Base-by-base conservation (phyloP, 2,329 filamentous ascomycete species). In the Aphanocladium album region DNA sequence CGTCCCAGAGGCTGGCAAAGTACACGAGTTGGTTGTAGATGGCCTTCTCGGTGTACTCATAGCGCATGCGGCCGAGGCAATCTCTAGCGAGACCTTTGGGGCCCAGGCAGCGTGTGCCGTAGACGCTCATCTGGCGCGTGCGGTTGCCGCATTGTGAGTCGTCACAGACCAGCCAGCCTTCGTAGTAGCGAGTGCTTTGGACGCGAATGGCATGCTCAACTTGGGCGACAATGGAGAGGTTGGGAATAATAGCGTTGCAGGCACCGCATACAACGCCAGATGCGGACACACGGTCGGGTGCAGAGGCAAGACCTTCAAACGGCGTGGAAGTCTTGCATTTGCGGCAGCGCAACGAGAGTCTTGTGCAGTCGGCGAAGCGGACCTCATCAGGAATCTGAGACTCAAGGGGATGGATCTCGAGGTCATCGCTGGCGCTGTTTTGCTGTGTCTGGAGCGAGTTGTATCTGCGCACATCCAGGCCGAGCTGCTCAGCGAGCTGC, bases 11-110 rank as follows among this genome's bases (percentile, higher is more conserved):
- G 53, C 83, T 83, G 33, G 89, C 84, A 72, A 93, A 89, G 77
- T 96, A 99, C 59, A 98, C 77, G 45, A 99, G 80, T 76, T 99
- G 95, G 73, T 96, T 98, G 77, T 97, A 98, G 62, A 98, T 83
- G 69, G 89, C 88, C 76, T 95, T 93, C 77, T 98, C 95, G 1
- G 84, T 82, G 70, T 90, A 89, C 76, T 96, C 92, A 72, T 93
- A 97, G 23, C 84, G 79, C 93, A 99, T 98, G 54, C 85, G 85
- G 21, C 95, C 95, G 4, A 87, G 78, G 72, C 95, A 99, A 60
- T 91, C 93, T 60, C 87, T 84, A 0, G 89, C 93, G 3, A 95
- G 86, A 1, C 93, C 92, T 66, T 88, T 88, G 17, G 93, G 91
- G 0, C 95, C 95, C 6, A 98, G 80, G 72, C 95, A 99, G 54